phyloP scores from a whole-genome alignment of 495 filamentous ascomycete genomes.

The Penicillium waksmanii region DNA sequence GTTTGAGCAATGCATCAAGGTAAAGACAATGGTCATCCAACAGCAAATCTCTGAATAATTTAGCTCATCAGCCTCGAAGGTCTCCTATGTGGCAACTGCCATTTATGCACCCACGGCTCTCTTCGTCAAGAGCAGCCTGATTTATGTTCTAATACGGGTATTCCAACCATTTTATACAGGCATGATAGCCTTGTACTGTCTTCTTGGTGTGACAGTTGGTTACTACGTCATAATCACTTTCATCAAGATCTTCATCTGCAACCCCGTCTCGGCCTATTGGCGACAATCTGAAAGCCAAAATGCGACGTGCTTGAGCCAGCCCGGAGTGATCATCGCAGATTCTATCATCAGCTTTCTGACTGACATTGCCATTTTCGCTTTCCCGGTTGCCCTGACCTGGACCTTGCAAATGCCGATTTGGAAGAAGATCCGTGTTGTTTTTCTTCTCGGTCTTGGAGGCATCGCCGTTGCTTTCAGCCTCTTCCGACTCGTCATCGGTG shows the following conservation, averaged over 20 bases:
- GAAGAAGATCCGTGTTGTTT: slow-evolving; percentile 33
- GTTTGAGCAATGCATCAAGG: slow-evolving; percentile 8
- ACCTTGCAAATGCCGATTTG: slow-evolving; percentile 33
- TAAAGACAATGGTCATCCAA: not conserved
- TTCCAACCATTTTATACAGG: slow-evolving; percentile 29
- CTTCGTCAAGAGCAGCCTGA: slow-evolving; percentile 36
- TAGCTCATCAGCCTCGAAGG: slow-evolving; percentile 6
- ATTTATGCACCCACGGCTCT: slow-evolving; percentile 38
- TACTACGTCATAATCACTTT: slow-evolving; percentile 33
- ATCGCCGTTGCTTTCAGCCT: slow-evolving; percentile 34
- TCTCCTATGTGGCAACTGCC: slow-evolving; percentile 24
- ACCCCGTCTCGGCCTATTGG: slow-evolving; percentile 33
- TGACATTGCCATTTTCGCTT: slow-evolving; percentile 35
- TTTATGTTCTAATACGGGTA: slow-evolving; percentile 35
- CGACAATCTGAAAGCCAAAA: slow-evolving; percentile 3
- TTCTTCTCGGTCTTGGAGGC: slow-evolving; percentile 34
- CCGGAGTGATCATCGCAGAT: slow-evolving; percentile 33
- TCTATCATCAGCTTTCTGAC: slow-evolving; percentile 34
- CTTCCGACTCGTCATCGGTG: slow-evolving; percentile 33
- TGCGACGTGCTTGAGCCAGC: slow-evolving; percentile 29
- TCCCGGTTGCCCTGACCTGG: slow-evolving; percentile 35
- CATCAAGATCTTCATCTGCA: slow-evolving; percentile 36
- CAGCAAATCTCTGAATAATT: not conserved
- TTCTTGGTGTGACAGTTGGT: slow-evolving; percentile 30
- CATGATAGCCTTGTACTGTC: slow-evolving; percentile 27